A percentile compares a stretch with the other conserved stretches of the same genome.
Conservation (phyloP, 2,329 filamentous ascomycete species). For the Penicillium sp. region DNA sequence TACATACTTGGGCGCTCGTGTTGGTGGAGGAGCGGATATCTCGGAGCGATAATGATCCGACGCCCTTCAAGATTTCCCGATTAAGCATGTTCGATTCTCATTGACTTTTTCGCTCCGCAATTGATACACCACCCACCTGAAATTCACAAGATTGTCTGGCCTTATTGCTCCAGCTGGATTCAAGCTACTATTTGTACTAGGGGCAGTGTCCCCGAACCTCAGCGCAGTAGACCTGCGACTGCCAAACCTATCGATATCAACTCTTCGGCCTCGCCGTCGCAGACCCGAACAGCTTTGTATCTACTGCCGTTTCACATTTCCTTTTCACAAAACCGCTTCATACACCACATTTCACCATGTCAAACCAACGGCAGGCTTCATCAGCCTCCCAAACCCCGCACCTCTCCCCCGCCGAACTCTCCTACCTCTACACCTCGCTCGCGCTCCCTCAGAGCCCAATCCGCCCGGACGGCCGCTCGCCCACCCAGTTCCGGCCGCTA, state of each 20-base stretch:
- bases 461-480: conserved; percentile 77
- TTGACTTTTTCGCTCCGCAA: conserved; percentile 15
- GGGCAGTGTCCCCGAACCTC: no score
- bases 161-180: no score
- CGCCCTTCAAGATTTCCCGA: conserved; percentile 32
- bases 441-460: conserved; percentile 71
- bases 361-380: conserved; percentile 60
- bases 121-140: conserved; percentile 3
- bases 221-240: background rate
- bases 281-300: no score
- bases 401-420: conserved; percentile 92
- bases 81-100: conserved; percentile 19
- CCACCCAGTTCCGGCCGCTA: conserved; percentile 85
- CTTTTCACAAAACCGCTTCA: conserved; percentile 3
- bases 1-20: background rate
- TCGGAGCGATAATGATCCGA: conserved; percentile 31
- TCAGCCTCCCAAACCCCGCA: conserved; percentile 52
- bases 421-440: conserved; percentile 88
- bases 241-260: background rate
- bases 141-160: background rate
- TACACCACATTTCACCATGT: no score
- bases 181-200: no score
- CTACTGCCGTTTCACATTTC: no score
- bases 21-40: background rate
- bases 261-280: background rate